Evolutionary conservation across 2,329 filamentous ascomycete genomes (phyloP).

Genomic region (Saccharata proteae): DNA sequence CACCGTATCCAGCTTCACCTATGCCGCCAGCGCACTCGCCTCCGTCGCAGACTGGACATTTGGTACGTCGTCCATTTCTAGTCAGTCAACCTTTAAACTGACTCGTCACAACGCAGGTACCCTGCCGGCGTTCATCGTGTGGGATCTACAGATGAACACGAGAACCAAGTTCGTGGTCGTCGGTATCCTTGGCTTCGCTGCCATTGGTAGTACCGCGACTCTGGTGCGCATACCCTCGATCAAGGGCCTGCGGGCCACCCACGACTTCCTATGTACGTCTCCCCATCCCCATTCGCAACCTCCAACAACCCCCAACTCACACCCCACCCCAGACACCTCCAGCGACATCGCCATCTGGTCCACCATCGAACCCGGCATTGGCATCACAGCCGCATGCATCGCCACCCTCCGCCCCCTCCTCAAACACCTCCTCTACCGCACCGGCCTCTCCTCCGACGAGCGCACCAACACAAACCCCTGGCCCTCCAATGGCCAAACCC

Average conservation of each 20-base stretch:
- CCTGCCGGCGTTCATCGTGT: slow-evolving; percentile 38
- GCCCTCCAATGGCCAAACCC: slow-evolving; percentile 7
- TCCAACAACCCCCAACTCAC: background rate
- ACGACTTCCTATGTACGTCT: slow-evolving; percentile 29
- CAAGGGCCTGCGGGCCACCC: slow-evolving; percentile 23
- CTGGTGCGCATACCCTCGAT: slow-evolving; percentile 34
- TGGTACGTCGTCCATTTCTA: no score
- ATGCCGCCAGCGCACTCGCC: slow-evolving; percentile 21
- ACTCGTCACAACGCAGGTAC: slow-evolving; percentile 10
- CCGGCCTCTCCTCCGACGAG: slow-evolving; percentile 14
- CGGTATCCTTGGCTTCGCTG: slow-evolving; percentile 39
- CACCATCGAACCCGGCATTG: slow-evolving; percentile 21
- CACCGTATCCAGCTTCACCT: slow-evolving; percentile 40
- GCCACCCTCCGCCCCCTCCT: slow-evolving; percentile 39
- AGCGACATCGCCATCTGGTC: slow-evolving; percentile 12
- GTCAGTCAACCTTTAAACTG: background rate
- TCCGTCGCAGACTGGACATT: slow-evolving; percentile 22
- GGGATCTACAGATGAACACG: slow-evolving; percentile 41
- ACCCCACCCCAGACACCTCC: slow-evolving; percentile 2
- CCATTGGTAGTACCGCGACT: slow-evolving; percentile 40
- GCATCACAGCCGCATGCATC: slow-evolving; percentile 35
- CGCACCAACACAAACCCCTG: slow-evolving; percentile 5
- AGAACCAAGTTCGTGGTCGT: slow-evolving; percentile 41
- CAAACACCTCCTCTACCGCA: slow-evolving; percentile 16
- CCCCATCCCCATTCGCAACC: background rate